Evolutionary conservation across 2,329 filamentous ascomycete species (phyloP).

Genomic region (Dactylonectria estremocensis): DNA sequence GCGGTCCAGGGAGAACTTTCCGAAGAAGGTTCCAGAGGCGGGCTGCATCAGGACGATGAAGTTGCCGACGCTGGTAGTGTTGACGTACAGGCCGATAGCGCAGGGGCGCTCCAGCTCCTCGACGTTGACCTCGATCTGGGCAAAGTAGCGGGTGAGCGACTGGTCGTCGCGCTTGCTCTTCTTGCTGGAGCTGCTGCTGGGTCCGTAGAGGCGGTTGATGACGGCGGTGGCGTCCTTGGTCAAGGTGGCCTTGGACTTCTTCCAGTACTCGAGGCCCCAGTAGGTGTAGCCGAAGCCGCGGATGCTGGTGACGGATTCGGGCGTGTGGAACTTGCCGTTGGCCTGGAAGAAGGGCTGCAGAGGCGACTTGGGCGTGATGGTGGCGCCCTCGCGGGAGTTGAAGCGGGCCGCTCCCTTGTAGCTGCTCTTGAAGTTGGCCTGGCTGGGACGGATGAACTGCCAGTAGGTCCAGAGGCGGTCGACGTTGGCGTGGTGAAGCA

Average conservation of each 20-base stretch:
- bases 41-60: slow-evolving; percentile 57
- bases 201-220: slow-evolving; percentile 55
- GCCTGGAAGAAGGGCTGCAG: slow-evolving; percentile 66
- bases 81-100: slow-evolving; percentile 53
- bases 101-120: slow-evolving; percentile 55
- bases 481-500: slow-evolving; percentile 70
- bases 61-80: slow-evolving; percentile 52
- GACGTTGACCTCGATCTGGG: slow-evolving; percentile 52
- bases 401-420: slow-evolving; percentile 56
- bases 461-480: slow-evolving; percentile 74
- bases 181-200: slow-evolving; percentile 19
- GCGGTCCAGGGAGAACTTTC: slow-evolving; percentile 63
- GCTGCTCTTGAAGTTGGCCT: slow-evolving; percentile 53
- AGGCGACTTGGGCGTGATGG: slow-evolving; percentile 60
- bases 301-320: slow-evolving; percentile 51
- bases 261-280: slow-evolving; percentile 55
- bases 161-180: slow-evolving; percentile 31
- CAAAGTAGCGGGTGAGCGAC: slow-evolving; percentile 54
- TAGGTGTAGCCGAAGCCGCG: slow-evolving; percentile 58
- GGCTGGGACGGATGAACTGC: slow-evolving; percentile 60
- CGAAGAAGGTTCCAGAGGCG: slow-evolving; percentile 49
- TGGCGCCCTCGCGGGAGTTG: slow-evolving; percentile 57
- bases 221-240: slow-evolving; percentile 47
- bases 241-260: slow-evolving; percentile 43
- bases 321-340: slow-evolving; percentile 61